Percentiles rank a stretch among this genome's conserved stretches.
These are phyloP conservation scores for Mrakia frigida DNA, from an alignment of 768 basidiomycete genomes.

Conservation along the genomic window DNA sequence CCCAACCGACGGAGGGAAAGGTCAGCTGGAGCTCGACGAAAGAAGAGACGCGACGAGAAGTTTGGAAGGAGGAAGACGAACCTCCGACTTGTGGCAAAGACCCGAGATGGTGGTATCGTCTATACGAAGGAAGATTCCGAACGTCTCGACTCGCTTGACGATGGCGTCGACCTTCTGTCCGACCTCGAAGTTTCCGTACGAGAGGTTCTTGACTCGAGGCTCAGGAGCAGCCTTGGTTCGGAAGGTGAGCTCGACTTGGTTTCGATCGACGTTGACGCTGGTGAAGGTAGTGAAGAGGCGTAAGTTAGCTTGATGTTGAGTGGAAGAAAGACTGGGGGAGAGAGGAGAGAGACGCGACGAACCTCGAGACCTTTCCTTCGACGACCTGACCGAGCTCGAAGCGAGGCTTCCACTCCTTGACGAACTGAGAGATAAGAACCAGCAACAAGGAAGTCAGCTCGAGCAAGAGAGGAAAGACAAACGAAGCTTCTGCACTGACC, in stretches of 20 bases:
- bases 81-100: slow-evolving; percentile 91
- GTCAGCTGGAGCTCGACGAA: background rate
- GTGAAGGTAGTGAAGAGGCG: background rate
- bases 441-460: background rate
- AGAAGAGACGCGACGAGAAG: background rate
- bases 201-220: slow-evolving; percentile 36
- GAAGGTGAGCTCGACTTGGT: slow-evolving; percentile 87
- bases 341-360: slow-evolving; percentile 32
- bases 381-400: slow-evolving; percentile 79
- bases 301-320: no score
- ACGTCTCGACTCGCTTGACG: slow-evolving; percentile 76
- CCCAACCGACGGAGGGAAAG: background rate
- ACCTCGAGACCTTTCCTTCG: slow-evolving; percentile 78
- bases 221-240: slow-evolving; percentile 43
- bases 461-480: slow-evolving; percentile 4
- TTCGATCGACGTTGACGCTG: slow-evolving; percentile 65
- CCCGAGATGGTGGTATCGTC: slow-evolving; percentile 78
- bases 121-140: slow-evolving; percentile 88
- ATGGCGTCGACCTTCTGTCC: slow-evolving; percentile 76
- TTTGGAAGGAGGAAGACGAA: no score
- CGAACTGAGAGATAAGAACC: slow-evolving; percentile 55
- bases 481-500: slow-evolving; percentile 43
- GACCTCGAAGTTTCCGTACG: slow-evolving; percentile 56
- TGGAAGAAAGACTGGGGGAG: background rate
- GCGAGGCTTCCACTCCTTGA: slow-evolving; percentile 88